Evolutionary conservation across 106 monocot genomes (phyloP), one percentile per base, ranked within the genome.

Genomic region (Dioscorea alata): DNA sequence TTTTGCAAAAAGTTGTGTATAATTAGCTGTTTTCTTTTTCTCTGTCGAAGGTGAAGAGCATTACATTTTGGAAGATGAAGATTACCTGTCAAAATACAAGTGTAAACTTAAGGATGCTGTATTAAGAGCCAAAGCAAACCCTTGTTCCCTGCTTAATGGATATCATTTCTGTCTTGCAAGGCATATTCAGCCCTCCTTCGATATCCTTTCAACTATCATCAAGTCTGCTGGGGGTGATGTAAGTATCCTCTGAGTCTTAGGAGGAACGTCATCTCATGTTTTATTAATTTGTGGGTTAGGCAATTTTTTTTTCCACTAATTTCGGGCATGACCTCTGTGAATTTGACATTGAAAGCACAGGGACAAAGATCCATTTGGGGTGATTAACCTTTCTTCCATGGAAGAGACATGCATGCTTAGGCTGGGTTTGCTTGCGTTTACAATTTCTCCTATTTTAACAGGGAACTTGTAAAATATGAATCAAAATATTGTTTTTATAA

Each of bases 141-240:
- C 92, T 7, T 8, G 66, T 17, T 74, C 85, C 12, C 69, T 92
- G 60, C 78, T 92, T 32, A 75, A 42, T 56, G 92, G 92, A 49
- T 92, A 81, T 71, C 67, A 78, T 49, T 9, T 88, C 51, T 88
- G 81, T 63, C 52, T 92, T 53, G 57, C 88, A 1, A 83, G 83
- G 85, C 75, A 92, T 68, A 75, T 86, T 63, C 88, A 86, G 68
- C 92, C 92, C 59, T 83, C 88, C 59, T 12, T 61, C 20, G 34
- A 70, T 25, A 64, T 76, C 49, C 81, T 92, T 73, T 86, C 76
- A 48, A 14, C 73, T 48, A 81, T 92, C 18, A 74, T 88, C 62
- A 73, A 67, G 33, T 71, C 92, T 58, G 79, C 85, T 74, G 88
- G 92, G 49, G 92, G 92, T 48, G 76, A 67, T 76, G 92, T 92